Conservation (phyloP, 192 early-diverging fungal genomes). For the Irineochytrium annulatum region DNA sequence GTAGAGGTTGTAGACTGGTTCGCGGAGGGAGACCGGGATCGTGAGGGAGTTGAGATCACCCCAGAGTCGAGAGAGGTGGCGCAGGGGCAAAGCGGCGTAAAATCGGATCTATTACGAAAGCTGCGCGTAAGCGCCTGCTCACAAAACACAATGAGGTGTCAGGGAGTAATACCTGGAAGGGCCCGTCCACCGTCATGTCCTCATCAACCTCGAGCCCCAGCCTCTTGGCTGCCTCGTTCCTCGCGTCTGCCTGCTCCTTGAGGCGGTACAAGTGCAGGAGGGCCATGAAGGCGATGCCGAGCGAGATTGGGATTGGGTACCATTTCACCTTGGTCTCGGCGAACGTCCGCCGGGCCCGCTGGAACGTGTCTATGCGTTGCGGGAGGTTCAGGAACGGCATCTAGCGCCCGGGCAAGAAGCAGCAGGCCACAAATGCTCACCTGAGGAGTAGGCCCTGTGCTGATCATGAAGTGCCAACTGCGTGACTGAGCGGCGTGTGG, state of each 20-base stretch:
- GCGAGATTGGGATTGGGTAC: slow-evolving; percentile 1
- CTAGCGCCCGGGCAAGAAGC: too few species aligned
- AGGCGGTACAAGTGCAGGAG: neutral
- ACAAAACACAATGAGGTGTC: neutral
- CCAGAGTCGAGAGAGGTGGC: slow-evolving; percentile 85
- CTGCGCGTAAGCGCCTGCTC: slow-evolving; percentile 1
- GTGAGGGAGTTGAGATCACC: slow-evolving; percentile 83
- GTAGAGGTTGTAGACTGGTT: slow-evolving; percentile 73
- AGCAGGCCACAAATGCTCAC: too few species aligned
- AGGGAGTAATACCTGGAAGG: slow-evolving; percentile 68
- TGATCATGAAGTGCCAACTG: too few species aligned
- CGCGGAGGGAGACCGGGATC: slow-evolving; percentile 73
- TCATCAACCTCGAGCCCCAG: slow-evolving; percentile 17
- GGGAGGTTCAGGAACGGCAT: too few species aligned
- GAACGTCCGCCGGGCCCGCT: neutral
- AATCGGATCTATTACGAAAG: slow-evolving; percentile 63
- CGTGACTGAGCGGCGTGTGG: too few species aligned
- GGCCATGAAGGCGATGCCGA: slow-evolving; percentile 18
- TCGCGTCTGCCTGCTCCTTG: slow-evolving; percentile 8
- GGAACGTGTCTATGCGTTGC: neutral
- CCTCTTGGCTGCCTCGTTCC: too few species aligned
- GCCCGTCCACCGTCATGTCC: slow-evolving; percentile 60
- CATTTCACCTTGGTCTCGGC: neutral
- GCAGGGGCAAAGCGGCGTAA: slow-evolving; percentile 81
- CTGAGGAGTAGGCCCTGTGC: too few species aligned